These are phyloP conservation scores for Akebia trifoliata DNA, from an alignment of 164 flowering plant genomes.

Conservation along the genomic window DNA sequence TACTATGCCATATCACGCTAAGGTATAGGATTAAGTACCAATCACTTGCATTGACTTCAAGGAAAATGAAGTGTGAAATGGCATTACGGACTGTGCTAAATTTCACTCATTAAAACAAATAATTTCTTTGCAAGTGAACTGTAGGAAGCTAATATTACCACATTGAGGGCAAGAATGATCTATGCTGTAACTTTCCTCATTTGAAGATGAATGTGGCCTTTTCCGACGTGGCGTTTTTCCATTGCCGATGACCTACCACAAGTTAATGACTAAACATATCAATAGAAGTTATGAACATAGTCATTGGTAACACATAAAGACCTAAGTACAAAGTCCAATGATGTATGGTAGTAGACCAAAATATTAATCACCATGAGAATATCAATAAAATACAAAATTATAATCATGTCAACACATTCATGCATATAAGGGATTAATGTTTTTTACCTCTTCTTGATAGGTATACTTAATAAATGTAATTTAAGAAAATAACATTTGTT, in stretches of 20 bases:
- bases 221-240: slow-evolving; percentile 33
- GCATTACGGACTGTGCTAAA: too few species aligned
- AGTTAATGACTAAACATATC: not conserved
- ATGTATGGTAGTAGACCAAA: not conserved
- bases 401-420: too few species aligned
- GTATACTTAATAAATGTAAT: too few species aligned
- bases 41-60: too few species aligned
- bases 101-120: too few species aligned
- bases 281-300: not conserved
- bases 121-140: not conserved
- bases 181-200: slow-evolving; percentile 27
- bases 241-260: slow-evolving; percentile 43
- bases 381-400: too few species aligned
- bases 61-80: too few species aligned
- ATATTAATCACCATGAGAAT: not conserved
- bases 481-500: too few species aligned
- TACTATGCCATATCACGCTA: too few species aligned
- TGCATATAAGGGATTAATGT: too few species aligned
- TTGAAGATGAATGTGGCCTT: slow-evolving; percentile 32
- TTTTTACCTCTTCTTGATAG: too few species aligned
- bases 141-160: slow-evolving; percentile 35
- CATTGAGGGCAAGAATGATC: slow-evolving; percentile 61
- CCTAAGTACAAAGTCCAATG: not conserved
- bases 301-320: not conserved
- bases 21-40: too few species aligned